Evolutionary conservation across 805 yeast genomes (phyloP).

Genomic region (Saitoella complicata): DNA sequence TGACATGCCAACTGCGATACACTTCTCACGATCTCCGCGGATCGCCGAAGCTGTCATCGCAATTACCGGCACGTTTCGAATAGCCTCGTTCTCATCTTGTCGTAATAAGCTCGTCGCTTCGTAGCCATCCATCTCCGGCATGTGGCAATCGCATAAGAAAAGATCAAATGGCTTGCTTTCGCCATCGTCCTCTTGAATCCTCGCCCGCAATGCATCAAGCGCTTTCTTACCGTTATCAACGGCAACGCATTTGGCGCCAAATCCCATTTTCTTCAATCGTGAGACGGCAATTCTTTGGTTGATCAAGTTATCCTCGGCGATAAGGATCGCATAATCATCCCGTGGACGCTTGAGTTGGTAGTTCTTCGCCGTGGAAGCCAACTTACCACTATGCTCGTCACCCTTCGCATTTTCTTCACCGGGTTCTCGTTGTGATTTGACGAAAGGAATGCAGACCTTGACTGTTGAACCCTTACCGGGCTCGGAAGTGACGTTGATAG

Average conservation of each 20-base stretch:
- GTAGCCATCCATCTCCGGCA: constrained; percentile 18
- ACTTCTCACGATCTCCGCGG: constrained; percentile 61
- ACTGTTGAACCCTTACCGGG: constrained; percentile 27
- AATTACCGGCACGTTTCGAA: constrained; percentile 49
- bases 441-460: constrained; percentile 4
- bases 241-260: constrained; percentile 3
- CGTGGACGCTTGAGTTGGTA: too few relatives aligned
- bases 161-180: constrained; percentile 9
- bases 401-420: too few relatives aligned
- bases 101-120: constrained; percentile 15
- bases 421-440: too few relatives aligned
- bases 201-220: constrained; percentile 1
- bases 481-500: constrained; percentile 28
- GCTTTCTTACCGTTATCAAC: constrained; percentile 6
- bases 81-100: constrained; percentile 3
- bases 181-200: not conserved
- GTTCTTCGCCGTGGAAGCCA: too few relatives aligned
- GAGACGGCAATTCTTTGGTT: constrained; percentile 8
- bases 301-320: constrained; percentile 7
- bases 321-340: not conserved
- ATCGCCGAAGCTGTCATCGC: constrained; percentile 68
- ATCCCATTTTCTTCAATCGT: constrained; percentile 7
- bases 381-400: too few relatives aligned
- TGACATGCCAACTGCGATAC: constrained; percentile 59
- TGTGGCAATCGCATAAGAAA: constrained; percentile 19